These are phyloP conservation scores for Phytophthora megakarya DNA, from an alignment of 352 stramenopile genomes.

Conservation along the genomic window DNA sequence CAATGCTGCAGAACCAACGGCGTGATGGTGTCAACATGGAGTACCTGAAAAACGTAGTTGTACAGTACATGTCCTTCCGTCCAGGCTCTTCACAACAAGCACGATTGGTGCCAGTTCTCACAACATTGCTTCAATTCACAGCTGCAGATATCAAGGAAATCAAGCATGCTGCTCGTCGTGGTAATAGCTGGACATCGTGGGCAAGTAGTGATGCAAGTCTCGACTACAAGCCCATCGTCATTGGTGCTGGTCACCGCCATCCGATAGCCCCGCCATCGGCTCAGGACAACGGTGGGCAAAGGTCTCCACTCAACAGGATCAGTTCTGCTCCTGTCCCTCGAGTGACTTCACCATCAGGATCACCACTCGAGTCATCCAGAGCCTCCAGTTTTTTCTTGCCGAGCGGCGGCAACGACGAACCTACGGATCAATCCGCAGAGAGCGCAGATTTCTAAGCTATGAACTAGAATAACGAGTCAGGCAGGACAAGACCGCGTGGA, in stretches of 20 bases:
- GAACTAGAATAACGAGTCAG: slow-evolving; percentile 5
- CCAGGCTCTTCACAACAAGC: slow-evolving; percentile 80
- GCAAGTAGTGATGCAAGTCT: slow-evolving; percentile 37
- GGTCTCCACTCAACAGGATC: slow-evolving; percentile 23
- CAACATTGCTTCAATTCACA: slow-evolving; percentile 87
- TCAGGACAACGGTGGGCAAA: slow-evolving; percentile 19
- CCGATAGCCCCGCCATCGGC: slow-evolving; percentile 23
- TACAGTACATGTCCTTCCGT: slow-evolving; percentile 91
- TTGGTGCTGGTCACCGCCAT: slow-evolving; percentile 36
- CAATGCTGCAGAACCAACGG: slow-evolving; percentile 79
- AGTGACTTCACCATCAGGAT: slow-evolving; percentile 23
- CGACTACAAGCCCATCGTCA: slow-evolving; percentile 74
- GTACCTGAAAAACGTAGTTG: slow-evolving; percentile 91
- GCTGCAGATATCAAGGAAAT: slow-evolving; percentile 78
- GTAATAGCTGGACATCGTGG: slow-evolving; percentile 79
- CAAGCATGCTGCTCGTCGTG: slow-evolving; percentile 60
- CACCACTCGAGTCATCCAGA: slow-evolving; percentile 28
- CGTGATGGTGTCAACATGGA: slow-evolving; percentile 91
- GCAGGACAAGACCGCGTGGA: not conserved
- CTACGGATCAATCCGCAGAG: slow-evolving; percentile 46
- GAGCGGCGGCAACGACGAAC: slow-evolving; percentile 37
- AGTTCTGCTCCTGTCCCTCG: slow-evolving; percentile 20
- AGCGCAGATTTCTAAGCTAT: slow-evolving; percentile 70
- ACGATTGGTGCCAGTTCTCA: slow-evolving; percentile 80
- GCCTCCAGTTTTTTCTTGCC: slow-evolving; percentile 68